phyloP scores from a whole-genome alignment of 139 green algal species.

The Bryopsis sp. region DNA sequence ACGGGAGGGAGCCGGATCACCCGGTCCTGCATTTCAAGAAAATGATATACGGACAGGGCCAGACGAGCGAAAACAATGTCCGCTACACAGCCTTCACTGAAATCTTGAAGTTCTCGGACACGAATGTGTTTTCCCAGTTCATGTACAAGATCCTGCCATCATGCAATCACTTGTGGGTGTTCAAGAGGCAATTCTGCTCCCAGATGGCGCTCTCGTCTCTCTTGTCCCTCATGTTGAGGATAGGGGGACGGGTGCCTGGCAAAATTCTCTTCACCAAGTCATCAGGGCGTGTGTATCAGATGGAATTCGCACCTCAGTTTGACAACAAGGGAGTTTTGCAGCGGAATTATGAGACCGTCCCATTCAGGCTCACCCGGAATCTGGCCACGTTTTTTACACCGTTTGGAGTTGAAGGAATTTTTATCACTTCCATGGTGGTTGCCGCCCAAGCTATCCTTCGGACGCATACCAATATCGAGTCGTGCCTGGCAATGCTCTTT shows the following conservation, averaged over 20 bases:
- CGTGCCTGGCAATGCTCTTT: slow-evolving; percentile 79
- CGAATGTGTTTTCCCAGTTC: slow-evolving; percentile 89
- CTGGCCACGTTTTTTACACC: slow-evolving; percentile 87
- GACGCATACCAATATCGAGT: slow-evolving; percentile 29
- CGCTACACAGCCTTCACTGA: slow-evolving; percentile 56
- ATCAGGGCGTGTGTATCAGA: slow-evolving; percentile 72
- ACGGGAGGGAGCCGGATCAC: slow-evolving; percentile 80
- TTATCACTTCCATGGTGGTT: slow-evolving; percentile 53
- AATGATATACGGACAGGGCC: slow-evolving; percentile 17
- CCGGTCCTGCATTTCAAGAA: slow-evolving; percentile 89
- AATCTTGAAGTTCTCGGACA: slow-evolving; percentile 26
- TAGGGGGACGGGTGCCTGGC: slow-evolving; percentile 73
- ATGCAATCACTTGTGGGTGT: slow-evolving; percentile 77
- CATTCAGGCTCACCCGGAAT: slow-evolving; percentile 96
- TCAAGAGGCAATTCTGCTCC: slow-evolving; percentile 82
- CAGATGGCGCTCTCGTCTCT: slow-evolving; percentile 82
- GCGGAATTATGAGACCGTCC: slow-evolving; percentile 72
- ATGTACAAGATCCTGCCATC: slow-evolving; percentile 94
- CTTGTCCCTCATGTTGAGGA: slow-evolving; percentile 72
- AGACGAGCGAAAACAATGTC: slow-evolving; percentile 17
- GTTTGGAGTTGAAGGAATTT: slow-evolving; percentile 84
- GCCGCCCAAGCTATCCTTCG: slow-evolving; percentile 41
- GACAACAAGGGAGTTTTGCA: slow-evolving; percentile 39
- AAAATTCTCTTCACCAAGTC: slow-evolving; percentile 85
- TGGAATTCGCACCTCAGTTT: slow-evolving; percentile 75